Conservation (phyloP, 1,139 yeast species). For the Tardiomyces blankii region DNA sequence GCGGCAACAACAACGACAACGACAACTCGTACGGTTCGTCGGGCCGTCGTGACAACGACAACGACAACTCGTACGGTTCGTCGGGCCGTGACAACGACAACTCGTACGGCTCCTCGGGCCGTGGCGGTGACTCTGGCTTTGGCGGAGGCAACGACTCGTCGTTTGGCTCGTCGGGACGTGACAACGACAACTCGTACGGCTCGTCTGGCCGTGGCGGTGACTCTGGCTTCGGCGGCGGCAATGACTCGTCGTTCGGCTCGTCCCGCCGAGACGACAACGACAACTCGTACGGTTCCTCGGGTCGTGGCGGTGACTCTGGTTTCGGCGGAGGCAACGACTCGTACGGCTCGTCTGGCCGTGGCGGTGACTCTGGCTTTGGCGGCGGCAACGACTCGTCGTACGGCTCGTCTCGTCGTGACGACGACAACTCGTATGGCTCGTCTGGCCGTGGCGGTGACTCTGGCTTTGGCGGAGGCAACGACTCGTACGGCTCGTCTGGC, state of each 20-base stretch:
- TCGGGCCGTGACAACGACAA: slow-evolving; percentile 7
- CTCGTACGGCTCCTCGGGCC: slow-evolving; percentile 10
- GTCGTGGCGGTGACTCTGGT: slow-evolving; percentile 6
- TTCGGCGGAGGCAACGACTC: slow-evolving; percentile 8
- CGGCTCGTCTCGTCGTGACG: slow-evolving; percentile 9
- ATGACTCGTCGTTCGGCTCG: no score
- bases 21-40: slow-evolving; percentile 6
- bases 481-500: slow-evolving; percentile 13
- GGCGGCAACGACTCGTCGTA: slow-evolving; percentile 8
- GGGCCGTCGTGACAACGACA: slow-evolving; percentile 5
- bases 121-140: slow-evolving; percentile 5
- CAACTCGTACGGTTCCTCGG: slow-evolving; percentile 6
- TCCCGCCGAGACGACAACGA: no score
- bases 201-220: slow-evolving; percentile 8
- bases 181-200: slow-evolving; percentile 14
- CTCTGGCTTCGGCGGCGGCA: slow-evolving; percentile 10
- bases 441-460: slow-evolving; percentile 4
- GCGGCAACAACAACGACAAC: slow-evolving; percentile 7
- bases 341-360: slow-evolving; percentile 10
- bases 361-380: slow-evolving; percentile 5
- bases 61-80: slow-evolving; percentile 9
- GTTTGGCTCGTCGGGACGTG: slow-evolving; percentile 10
- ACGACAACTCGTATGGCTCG: slow-evolving; percentile 10
- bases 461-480: slow-evolving; percentile 6
- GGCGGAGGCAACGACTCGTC: slow-evolving; percentile 10